Evolutionary conservation across 2,329 filamentous ascomycete genomes (phyloP).

Genomic region (Cryoendolithus antarcticus): DNA sequence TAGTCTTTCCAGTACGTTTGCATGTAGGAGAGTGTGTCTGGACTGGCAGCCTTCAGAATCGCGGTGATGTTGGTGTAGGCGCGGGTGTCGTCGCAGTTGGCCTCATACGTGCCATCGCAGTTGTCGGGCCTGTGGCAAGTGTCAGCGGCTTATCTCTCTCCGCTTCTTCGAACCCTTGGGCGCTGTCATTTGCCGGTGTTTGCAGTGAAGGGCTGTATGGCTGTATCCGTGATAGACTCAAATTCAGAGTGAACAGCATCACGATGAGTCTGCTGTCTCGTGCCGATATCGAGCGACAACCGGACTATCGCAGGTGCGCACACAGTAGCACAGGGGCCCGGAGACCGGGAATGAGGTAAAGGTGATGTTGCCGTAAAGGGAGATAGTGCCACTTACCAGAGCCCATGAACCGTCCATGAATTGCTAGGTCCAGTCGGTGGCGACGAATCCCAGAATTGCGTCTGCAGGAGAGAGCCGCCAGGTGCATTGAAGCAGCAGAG

Average conservation of each 20-base stretch:
- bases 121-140: slow-evolving; percentile 29
- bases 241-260: no score
- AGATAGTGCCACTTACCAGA: slow-evolving; percentile 32
- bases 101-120: slow-evolving; percentile 58
- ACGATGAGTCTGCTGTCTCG: no score
- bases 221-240: no score
- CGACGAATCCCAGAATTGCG: slow-evolving; percentile 65
- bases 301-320: no score
- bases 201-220: no score
- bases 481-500: slow-evolving; percentile 66
- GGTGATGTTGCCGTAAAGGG: background rate
- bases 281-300: no score
- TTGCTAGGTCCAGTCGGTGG: slow-evolving; percentile 53
- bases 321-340: no score
- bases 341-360: no score
- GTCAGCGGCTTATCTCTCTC: background rate
- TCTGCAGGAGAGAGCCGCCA: slow-evolving; percentile 58
- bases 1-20: slow-evolving; percentile 60
- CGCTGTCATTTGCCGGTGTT: no score
- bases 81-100: slow-evolving; percentile 50
- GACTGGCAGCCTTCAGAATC: slow-evolving; percentile 45
- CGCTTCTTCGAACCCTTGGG: no score
- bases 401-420: slow-evolving; percentile 63
- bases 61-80: slow-evolving; percentile 53
- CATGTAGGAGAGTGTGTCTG: slow-evolving; percentile 53